Percentiles rank a stretch among this genome's conserved stretches.
These are phyloP conservation scores for Cadophora sp. DNA, from an alignment of 2,329 filamentous ascomycete genomes.

Conservation along the genomic window DNA sequence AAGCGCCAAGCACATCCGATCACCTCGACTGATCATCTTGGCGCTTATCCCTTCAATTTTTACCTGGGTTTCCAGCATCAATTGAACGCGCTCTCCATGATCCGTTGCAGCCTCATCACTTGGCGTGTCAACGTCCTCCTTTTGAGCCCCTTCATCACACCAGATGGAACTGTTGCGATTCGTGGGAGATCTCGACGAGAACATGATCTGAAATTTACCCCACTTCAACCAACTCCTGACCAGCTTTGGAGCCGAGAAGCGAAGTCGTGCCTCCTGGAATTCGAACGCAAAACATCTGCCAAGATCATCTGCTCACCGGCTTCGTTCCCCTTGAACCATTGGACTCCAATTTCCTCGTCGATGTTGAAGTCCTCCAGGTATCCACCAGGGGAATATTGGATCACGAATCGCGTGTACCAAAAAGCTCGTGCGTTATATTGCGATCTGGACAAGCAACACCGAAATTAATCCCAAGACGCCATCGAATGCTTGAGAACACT, in stretches of 20 bases:
- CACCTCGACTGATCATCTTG: not conserved
- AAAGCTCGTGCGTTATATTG: not conserved
- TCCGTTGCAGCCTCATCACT: not conserved
- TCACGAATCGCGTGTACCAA: not conserved
- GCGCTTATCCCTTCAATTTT: not conserved
- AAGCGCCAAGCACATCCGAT: not conserved
- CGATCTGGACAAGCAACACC: not conserved
- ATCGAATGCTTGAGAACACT: not conserved
- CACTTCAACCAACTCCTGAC: not conserved
- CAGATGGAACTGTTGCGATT: not conserved
- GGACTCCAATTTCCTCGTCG: not conserved
- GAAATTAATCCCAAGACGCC: not conserved
- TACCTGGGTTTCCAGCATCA: not conserved
- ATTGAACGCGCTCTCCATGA: not conserved
- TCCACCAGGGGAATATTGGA: not conserved
- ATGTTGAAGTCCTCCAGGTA: not conserved
- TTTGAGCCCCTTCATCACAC: not conserved
- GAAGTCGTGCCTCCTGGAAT: not conserved
- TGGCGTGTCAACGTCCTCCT: not conserved
- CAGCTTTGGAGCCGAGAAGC: not conserved
- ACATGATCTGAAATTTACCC: not conserved
- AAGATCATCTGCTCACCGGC: not conserved
- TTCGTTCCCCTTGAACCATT: not conserved
- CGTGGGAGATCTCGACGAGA: not conserved
- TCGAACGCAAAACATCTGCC: not conserved